Evolutionary conservation across 768 basidiomycete species (phyloP), one percentile per base, ranked within the genome.

Genomic region (Mycena filopes): DNA sequence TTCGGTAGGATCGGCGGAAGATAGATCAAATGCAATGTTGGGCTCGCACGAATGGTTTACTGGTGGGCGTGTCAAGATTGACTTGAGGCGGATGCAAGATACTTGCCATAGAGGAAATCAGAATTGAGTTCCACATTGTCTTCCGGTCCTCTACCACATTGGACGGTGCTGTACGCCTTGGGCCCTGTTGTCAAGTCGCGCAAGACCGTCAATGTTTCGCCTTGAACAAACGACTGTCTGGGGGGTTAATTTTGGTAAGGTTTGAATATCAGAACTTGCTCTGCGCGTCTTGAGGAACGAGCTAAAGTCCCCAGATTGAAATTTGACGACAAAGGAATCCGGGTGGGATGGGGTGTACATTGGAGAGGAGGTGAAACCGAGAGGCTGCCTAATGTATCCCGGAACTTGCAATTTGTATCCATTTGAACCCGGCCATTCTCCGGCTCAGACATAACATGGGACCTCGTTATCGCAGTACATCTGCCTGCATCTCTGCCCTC

Each of bases 41-140:
- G 88, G 88, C 20, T 84, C 82, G 76, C 89, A 90, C 15, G 86
- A 88, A 72, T 89, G 87, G 71, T 89, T 88, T 64, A 86, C 86
- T 86, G n/a, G n/a, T 31, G 25, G 53, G 31, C 15, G 57, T 23
- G 46, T 51, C 26, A 45, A 65, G 11, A 47, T 36, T 43, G 25
- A 18, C 10, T 58, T 20, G 15, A 18, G 21, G 36, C 47, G 56
- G 23, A 12, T 25, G 28, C 16, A 25, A 26, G 13, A 21, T 23
- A 76, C 83, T 71, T 72, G 86, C 87, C 81, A 73, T 87, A 89
- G 3, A 86, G 73, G 26, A 90, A 76, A 73, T 90, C 89, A 47
- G 85, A 86, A 73, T 88, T 86, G 20, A 89, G 76, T 62, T 86
- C 83, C 59, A 87, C 73, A 71, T 89, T 85, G 59, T 87, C 84